These are phyloP conservation scores for Chaetomium strumarium DNA, from an alignment of 2,329 filamentous ascomycete species.

Conservation along the genomic window DNA sequence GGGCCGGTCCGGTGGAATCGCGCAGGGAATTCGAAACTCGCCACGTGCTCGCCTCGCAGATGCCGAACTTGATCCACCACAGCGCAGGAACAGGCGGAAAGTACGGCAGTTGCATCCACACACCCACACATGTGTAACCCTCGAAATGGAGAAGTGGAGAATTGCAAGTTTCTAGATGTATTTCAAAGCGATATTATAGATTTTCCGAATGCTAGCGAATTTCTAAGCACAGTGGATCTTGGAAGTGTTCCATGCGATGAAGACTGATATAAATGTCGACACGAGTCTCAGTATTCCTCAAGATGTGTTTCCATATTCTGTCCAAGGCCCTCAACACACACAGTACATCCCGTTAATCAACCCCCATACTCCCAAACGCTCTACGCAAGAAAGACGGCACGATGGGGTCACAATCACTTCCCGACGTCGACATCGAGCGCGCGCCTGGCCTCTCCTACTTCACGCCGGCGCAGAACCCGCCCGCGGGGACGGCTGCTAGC, in stretches of 20 bases:
- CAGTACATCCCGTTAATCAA: too few species aligned
- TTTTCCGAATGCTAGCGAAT: background rate
- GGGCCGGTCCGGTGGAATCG: too few species aligned
- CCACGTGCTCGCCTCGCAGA: too few species aligned
- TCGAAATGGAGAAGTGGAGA: background rate
- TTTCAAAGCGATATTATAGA: background rate
- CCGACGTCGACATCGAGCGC: constrained; percentile 23
- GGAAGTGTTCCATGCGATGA: background rate
- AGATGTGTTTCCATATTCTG: background rate
- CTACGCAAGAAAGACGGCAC: background rate
- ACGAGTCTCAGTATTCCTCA: background rate
- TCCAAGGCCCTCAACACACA: too few species aligned
- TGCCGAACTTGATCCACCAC: background rate
- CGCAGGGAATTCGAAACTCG: background rate
- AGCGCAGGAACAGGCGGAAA: too few species aligned
- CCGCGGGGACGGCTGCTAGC: constrained; percentile 37
- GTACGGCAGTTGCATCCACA: background rate
- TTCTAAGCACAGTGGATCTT: constrained; percentile 6
- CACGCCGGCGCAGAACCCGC: constrained; percentile 42
- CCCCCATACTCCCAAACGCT: too few species aligned
- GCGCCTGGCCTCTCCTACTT: constrained; percentile 39
- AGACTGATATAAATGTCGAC: background rate
- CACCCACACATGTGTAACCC: background rate
- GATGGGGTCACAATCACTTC: background rate
- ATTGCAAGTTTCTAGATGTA: background rate